These are phyloP conservation scores for Ephemerocybe angulata DNA, from an alignment of 768 basidiomycete genomes.

Conservation along the genomic window DNA sequence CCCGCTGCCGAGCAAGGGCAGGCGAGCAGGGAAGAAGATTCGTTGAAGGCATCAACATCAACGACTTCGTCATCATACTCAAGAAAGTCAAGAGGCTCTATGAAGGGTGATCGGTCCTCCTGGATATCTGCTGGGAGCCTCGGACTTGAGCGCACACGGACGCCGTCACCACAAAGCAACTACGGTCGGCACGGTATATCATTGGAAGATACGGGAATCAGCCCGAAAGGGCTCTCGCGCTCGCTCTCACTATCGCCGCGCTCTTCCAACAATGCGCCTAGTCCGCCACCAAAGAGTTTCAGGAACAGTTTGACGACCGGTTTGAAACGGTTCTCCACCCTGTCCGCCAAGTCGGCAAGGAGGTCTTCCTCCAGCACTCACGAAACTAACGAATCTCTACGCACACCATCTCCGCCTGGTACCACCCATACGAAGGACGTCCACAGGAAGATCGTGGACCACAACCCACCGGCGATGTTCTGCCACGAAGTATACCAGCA, in stretches of 20 bases:
- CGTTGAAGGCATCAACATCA: too few relatives aligned
- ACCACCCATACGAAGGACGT: not conserved
- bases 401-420: constrained; percentile 36
- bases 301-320: constrained; percentile 41
- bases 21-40: not conserved
- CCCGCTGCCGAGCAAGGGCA: not conserved
- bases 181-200: not conserved
- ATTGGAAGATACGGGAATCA: not conserved
- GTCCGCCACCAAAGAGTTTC: constrained; percentile 49
- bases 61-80: not conserved
- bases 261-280: constrained; percentile 29
- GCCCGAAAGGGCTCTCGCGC: not conserved
- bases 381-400: not conserved
- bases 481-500: constrained; percentile 59
- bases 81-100: not conserved
- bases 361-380: constrained; percentile 26
- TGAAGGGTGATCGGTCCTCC: too few relatives aligned
- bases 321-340: constrained; percentile 49
- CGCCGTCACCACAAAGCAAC: too few relatives aligned
- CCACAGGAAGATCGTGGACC: constrained; percentile 27
- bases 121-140: too few relatives aligned
- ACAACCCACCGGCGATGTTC: constrained; percentile 64
- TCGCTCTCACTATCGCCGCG: constrained; percentile 12
- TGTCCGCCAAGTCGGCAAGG: constrained; percentile 47
- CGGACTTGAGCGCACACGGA: too few relatives aligned